Percentiles rank a stretch among this genome's conserved stretches.
Evolutionary conservation across 495 filamentous ascomycete species (phyloP).

Genomic region (Letharia columbiana): DNA sequence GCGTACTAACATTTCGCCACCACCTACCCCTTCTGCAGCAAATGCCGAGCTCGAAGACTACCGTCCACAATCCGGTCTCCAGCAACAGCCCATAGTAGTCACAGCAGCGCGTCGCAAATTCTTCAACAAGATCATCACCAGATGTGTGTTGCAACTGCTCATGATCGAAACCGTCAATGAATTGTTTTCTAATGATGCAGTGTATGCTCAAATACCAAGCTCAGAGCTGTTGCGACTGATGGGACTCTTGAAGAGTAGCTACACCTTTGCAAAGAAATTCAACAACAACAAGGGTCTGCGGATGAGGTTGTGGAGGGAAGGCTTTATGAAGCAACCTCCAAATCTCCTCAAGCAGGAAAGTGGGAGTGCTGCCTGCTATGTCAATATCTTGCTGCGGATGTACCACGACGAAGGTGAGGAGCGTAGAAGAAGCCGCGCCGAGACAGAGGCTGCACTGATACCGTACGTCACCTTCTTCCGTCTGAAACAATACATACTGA

Average conservation of each 20-base stretch:
- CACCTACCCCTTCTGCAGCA: constrained; percentile 13
- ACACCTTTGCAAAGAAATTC: constrained; percentile 92
- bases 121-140: constrained; percentile 99
- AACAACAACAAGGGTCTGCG: constrained; percentile 94
- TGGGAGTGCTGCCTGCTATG: constrained; percentile 85
- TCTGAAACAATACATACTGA: constrained; percentile 13
- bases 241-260: constrained; percentile 86
- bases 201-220: constrained; percentile 88
- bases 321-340: constrained; percentile 99
- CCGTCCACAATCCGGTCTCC: constrained; percentile 59
- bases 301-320: constrained; percentile 89
- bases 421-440: constrained; percentile 61
- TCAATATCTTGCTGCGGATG: constrained; percentile 91
- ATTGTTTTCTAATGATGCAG: constrained; percentile 92
- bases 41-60: constrained; percentile 76
- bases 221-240: constrained; percentile 82
- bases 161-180: constrained; percentile 99
- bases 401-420: constrained; percentile 83
- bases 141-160: constrained; percentile 90
- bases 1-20: constrained; percentile 16
- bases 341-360: constrained; percentile 98
- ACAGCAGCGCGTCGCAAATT: constrained; percentile 89
- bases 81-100: constrained; percentile 82
- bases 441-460: constrained; percentile 85
- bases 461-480: constrained; percentile 46